Evolutionary conservation across 2,329 filamentous ascomycete genomes (phyloP).

Genomic region (Akanthomyces lecanii): DNA sequence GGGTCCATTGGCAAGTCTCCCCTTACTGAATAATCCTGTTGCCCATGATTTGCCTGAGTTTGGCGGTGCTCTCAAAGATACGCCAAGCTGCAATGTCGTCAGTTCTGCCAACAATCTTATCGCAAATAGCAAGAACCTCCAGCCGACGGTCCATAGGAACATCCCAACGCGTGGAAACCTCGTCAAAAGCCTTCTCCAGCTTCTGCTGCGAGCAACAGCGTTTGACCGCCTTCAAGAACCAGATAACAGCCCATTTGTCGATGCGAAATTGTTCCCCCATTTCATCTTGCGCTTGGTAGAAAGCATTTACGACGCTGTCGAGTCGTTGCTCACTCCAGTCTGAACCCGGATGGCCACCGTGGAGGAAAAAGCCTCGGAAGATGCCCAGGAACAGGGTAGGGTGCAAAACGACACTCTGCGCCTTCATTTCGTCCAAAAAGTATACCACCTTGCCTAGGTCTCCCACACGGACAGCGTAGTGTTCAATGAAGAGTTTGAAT

Average conservation of each 20-base stretch:
- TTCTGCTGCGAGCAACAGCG: constrained; percentile 50
- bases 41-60: constrained; percentile 4
- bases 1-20: no score
- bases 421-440: constrained; percentile 76
- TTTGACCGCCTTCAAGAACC: constrained; percentile 60
- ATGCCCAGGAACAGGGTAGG: constrained; percentile 75
- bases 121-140: constrained; percentile 11
- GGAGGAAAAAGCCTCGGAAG: constrained; percentile 73
- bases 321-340: constrained; percentile 72
- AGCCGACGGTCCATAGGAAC: neutral
- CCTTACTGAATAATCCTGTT: neutral
- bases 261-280: constrained; percentile 46
- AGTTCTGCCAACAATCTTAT: constrained; percentile 7
- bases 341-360: constrained; percentile 61
- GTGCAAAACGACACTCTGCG: constrained; percentile 62
- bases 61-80: neutral
- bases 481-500: constrained; percentile 72
- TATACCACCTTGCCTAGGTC: constrained; percentile 66
- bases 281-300: constrained; percentile 52
- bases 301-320: constrained; percentile 61
- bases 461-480: constrained; percentile 66
- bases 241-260: constrained; percentile 57
- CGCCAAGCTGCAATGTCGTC: constrained; percentile 12
- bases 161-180: constrained; percentile 44
- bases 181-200: constrained; percentile 52